A percentile compares a stretch with the other conserved stretches of the same genome.
Conservation (phyloP, 257 asterid genomes). For the Primulina tabacum region DNA sequence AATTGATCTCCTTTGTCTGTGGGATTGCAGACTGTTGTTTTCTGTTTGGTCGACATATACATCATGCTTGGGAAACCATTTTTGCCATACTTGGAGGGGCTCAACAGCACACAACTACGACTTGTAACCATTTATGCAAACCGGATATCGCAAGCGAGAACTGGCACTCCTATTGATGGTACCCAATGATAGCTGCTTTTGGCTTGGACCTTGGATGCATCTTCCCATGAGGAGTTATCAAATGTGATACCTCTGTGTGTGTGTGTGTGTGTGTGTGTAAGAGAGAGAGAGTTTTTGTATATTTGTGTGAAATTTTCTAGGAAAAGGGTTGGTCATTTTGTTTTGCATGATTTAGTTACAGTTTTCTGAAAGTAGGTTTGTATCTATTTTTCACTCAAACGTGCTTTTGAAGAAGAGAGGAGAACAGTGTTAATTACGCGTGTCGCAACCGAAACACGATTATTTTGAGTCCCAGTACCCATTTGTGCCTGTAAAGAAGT, state of each 20-base stretch:
- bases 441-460: constrained; percentile 20
- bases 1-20: constrained; percentile 14
- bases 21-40: constrained; percentile 85
- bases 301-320: constrained; percentile 36
- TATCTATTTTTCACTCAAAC: constrained; percentile 22
- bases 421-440: constrained; percentile 20
- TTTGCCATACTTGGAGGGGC: constrained; percentile 91
- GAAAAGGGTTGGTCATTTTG: constrained; percentile 19
- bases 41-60: constrained; percentile 94
- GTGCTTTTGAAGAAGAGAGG: constrained; percentile 13
- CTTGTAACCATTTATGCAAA: constrained; percentile 93
- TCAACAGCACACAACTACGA: constrained; percentile 82
- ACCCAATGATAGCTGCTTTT: constrained; percentile 39
- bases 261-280: background rate
- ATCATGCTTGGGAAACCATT: constrained; percentile 95
- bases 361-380: constrained; percentile 23
- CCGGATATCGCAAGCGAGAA: constrained; percentile 97
- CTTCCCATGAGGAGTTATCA: constrained; percentile 29
- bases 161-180: constrained; percentile 76
- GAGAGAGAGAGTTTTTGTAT: constrained; percentile 26
- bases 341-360: constrained; percentile 2
- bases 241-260: constrained; percentile 10
- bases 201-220: constrained; percentile 25
- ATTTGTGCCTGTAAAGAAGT: constrained; percentile 14
- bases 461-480: constrained; percentile 12